Evolutionary conservation across 352 stramenopile genomes (phyloP), one percentile per base, ranked within the genome.

Genomic region (Globisporangium irregulare): DNA sequence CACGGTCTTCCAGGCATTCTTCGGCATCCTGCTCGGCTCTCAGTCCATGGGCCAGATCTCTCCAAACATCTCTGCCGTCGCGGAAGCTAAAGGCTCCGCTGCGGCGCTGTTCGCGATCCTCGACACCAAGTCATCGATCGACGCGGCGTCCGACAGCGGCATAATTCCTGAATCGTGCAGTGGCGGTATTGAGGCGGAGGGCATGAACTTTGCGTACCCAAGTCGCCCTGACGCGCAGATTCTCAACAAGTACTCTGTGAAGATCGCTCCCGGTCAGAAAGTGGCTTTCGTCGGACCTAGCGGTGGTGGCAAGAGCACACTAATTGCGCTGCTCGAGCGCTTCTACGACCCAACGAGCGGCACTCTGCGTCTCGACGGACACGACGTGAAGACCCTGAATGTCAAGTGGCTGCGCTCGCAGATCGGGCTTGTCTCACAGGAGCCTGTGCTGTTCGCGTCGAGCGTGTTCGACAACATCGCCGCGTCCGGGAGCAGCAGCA

Each of bases 131-230:
- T 83, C 80, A 2, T 62, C 67, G 7, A 88, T 91, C 29, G 75
- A 93, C 54, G 68, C 85, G 1, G 73, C 73, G 0, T 72, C 73
- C 29, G 36, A 74, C 6, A 67, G 76, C 0, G 71, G 67, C 24
- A 59, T 73, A 20, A 27, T 79, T 3, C 74, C 75, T 15, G 54
- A 32, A 7, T 61, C 48, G 25, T 81, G 64, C 43, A 18, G 32
- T 10, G 82, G 84, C 0, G 62, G 67, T 24, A 73, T 93, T 20
- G 46, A 78, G 2, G 87, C 78, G 34, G 55, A 72, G 12, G 70
- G 88, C 50, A 43, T 95, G 36, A 55, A 74, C 57, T 95, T 95
- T 66, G 59, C 78, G 18, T 95, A 95, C 63, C 87, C 87, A 12
- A 83, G 62, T 25, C 79, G 87, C 9, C 84, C 76, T 6, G 68